These are phyloP conservation scores for Filobasidium floriforme DNA, from an alignment of 768 basidiomycete genomes.

Conservation along the genomic window DNA sequence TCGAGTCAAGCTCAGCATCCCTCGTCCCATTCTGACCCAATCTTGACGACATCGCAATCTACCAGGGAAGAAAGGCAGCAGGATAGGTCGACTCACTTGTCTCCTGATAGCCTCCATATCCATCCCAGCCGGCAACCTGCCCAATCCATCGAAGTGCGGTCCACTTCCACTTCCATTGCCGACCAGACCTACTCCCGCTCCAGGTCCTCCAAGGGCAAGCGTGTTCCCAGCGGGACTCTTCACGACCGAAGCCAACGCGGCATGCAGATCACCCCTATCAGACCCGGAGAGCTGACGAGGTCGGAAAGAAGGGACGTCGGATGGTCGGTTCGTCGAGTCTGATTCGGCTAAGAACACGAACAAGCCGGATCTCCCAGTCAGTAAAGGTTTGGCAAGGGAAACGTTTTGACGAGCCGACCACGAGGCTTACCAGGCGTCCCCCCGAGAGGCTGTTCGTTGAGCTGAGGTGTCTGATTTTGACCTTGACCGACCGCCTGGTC, in stretches of 20 bases:
- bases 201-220: not conserved
- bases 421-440: too few species aligned
- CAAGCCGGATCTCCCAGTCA: too few species aligned
- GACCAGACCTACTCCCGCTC: not conserved
- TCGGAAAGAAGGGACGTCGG: not conserved
- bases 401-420: too few species aligned
- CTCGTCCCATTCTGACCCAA: too few species aligned
- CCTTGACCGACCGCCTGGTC: too few species aligned
- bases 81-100: not conserved
- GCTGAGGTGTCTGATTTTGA: too few species aligned
- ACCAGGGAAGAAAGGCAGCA: not conserved
- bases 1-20: too few species aligned
- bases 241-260: not conserved
- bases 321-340: too few species aligned
- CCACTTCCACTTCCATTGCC: not conserved
- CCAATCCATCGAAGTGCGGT: not conserved
- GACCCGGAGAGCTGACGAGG: not conserved
- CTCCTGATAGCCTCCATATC: constrained; percentile 11
- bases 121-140: constrained; percentile 5
- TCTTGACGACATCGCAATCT: not conserved
- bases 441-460: too few species aligned
- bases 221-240: not conserved
- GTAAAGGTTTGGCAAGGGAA: too few species aligned
- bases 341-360: too few species aligned
- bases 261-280: not conserved